Conservation (phyloP, 371 early-diverging fungal species). For the Smittium mucronatum region DNA sequence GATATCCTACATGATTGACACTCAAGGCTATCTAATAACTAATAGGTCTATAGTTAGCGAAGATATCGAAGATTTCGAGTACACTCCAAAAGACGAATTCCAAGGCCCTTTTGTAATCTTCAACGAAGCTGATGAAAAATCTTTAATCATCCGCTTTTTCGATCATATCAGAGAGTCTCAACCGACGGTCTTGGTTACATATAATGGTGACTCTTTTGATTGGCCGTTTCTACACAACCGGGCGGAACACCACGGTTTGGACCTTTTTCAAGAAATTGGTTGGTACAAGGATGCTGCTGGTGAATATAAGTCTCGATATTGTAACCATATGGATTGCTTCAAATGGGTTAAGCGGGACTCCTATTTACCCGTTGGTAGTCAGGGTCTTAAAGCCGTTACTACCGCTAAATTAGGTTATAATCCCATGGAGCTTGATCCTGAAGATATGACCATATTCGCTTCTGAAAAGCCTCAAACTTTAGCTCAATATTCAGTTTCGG, state of each 20-base stretch:
- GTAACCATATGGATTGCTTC: constrained; percentile 98
- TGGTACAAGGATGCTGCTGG: constrained; percentile 67
- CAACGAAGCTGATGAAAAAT: constrained; percentile 85
- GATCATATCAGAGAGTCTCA: constrained; percentile 75
- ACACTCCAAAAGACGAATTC: constrained; percentile 93
- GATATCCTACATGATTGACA: constrained; percentile 99
- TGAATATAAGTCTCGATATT: constrained; percentile 72
- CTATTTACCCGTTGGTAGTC: constrained; percentile 96
- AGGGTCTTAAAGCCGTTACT: constrained; percentile 94
- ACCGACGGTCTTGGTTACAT: constrained; percentile 94
- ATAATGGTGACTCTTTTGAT: constrained; percentile 99
- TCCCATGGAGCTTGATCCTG: constrained; percentile 98
- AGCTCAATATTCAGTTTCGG: constrained; percentile 98
- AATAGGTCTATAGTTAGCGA: constrained; percentile 93
- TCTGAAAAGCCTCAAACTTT: constrained; percentile 88
- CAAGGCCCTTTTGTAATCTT: constrained; percentile 93
- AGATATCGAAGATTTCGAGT: constrained; percentile 97
- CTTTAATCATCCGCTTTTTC: constrained; percentile 76
- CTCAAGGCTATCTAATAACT: constrained; percentile 93
- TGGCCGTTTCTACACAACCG: constrained; percentile 97
- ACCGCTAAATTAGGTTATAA: constrained; percentile 96
- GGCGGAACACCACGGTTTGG: constrained; percentile 62
- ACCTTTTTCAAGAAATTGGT: constrained; percentile 80
- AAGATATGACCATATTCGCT: constrained; percentile 96
- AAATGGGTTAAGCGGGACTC: constrained; percentile 99